phyloP scores from a whole-genome alignment of 805 yeast genomes.

The Starmerella floricola region DNA sequence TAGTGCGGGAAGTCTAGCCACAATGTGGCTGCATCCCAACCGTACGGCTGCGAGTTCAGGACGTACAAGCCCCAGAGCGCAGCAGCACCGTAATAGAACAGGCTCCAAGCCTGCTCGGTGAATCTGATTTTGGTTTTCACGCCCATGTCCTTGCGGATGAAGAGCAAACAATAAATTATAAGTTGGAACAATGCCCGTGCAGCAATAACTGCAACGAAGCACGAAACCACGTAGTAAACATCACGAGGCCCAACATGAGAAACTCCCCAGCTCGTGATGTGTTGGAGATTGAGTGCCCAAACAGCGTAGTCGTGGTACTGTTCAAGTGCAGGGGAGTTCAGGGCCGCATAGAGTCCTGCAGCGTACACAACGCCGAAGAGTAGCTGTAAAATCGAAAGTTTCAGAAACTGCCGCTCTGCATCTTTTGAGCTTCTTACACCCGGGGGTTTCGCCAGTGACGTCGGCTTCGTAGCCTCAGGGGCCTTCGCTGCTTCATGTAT shows the following conservation, averaged over 20 bases:
- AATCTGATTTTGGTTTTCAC: slow-evolving; percentile 51
- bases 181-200: slow-evolving; percentile 18
- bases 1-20: slow-evolving; percentile 69
- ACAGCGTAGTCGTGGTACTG: slow-evolving; percentile 1
- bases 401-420: background rate
- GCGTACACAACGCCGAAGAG: slow-evolving; percentile 3
- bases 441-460: too few relatives aligned
- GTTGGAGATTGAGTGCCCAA: slow-evolving; percentile 13
- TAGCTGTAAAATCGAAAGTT: slow-evolving; percentile 6
- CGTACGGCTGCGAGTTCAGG: slow-evolving; percentile 48
- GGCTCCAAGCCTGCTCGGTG: slow-evolving; percentile 78
- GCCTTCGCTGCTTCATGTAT: background rate
- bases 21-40: slow-evolving; percentile 42
- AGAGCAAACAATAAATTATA: slow-evolving; percentile 6
- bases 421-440: background rate
- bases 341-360: background rate
- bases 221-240: slow-evolving; percentile 7
- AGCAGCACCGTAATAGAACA: slow-evolving; percentile 45
- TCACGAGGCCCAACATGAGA: slow-evolving; percentile 19
- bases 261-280: slow-evolving; percentile 10
- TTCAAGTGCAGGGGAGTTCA: background rate
- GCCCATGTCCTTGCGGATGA: slow-evolving; percentile 5
- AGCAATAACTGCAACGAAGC: slow-evolving; percentile 12
- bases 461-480: too few relatives aligned
- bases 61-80: slow-evolving; percentile 47